These are phyloP conservation scores for Trichomonas vaginalis DNA, from an alignment of 208 protist genomes.

Conservation along the genomic window DNA sequence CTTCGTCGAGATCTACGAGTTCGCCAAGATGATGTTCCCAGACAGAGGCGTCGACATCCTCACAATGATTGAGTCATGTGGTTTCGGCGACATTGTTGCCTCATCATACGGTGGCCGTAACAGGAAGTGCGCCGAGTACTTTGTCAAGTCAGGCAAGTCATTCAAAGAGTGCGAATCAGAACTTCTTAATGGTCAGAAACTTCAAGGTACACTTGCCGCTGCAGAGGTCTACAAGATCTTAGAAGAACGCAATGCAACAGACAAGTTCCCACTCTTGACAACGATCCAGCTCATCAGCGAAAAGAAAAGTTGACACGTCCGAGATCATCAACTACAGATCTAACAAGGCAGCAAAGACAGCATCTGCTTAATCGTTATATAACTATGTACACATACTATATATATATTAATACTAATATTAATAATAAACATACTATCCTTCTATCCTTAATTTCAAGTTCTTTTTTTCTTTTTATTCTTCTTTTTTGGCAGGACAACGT, in stretches of 20 bases:
- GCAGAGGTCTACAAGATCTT: constrained; percentile 35
- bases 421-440: no score
- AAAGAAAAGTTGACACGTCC: no score
- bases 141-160: constrained; percentile 32
- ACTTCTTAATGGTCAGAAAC: constrained; percentile 48
- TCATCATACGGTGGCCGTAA: constrained; percentile 46
- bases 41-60: background rate
- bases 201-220: constrained; percentile 45
- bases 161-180: constrained; percentile 42
- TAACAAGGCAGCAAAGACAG: no score
- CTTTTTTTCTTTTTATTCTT: no score
- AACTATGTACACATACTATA: no score
- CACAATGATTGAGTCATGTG: constrained; percentile 32
- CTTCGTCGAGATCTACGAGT: constrained; percentile 21
- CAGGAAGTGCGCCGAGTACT: constrained; percentile 40
- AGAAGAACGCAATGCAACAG: background rate
- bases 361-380: no score
- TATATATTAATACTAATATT: no score
- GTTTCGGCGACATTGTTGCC: constrained; percentile 32
- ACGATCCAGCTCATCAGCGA: background rate
- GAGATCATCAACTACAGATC: background rate
- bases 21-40: background rate
- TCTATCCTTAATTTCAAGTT: no score
- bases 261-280: background rate
- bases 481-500: no score